Evolutionary conservation across 148 eudicot species (phyloP).

Genomic region (Rhododendron molle): DNA sequence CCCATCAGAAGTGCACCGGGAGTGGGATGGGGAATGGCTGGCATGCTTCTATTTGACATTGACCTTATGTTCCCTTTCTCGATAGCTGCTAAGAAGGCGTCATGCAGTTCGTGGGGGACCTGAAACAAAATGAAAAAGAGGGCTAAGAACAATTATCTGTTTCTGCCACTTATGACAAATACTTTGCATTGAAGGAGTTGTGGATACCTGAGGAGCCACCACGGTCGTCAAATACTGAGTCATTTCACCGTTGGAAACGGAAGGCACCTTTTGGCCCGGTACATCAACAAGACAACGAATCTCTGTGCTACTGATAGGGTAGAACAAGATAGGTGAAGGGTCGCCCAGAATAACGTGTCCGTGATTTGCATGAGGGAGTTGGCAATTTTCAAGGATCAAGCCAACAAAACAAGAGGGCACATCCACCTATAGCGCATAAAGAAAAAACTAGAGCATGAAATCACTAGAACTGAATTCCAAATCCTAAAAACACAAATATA

Average conservation of each 20-base stretch:
- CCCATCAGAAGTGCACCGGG: constrained; percentile 39
- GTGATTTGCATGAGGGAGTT: constrained; percentile 31
- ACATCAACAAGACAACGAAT: constrained; percentile 40
- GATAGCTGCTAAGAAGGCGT: constrained; percentile 25
- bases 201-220: constrained; percentile 40
- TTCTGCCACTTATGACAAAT: background rate
- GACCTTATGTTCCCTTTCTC: constrained; percentile 36
- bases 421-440: constrained; percentile 22
- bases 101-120: constrained; percentile 29
- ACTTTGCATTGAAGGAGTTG: background rate
- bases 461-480: background rate
- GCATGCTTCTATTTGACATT: constrained; percentile 42
- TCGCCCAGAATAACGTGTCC: constrained; percentile 38
- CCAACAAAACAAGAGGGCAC: constrained; percentile 36
- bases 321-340: constrained; percentile 38
- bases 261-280: constrained; percentile 36
- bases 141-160: background rate
- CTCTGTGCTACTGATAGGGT: constrained; percentile 34
- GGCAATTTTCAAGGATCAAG: constrained; percentile 28
- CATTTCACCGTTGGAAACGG: constrained; percentile 39
- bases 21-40: constrained; percentile 38
- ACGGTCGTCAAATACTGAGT: constrained; percentile 24
- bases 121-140: background rate
- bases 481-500: background rate
- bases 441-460: background rate